These are phyloP conservation scores for Fraxinus latifolia DNA, from an alignment of 305 asterid genomes.

Conservation along the genomic window DNA sequence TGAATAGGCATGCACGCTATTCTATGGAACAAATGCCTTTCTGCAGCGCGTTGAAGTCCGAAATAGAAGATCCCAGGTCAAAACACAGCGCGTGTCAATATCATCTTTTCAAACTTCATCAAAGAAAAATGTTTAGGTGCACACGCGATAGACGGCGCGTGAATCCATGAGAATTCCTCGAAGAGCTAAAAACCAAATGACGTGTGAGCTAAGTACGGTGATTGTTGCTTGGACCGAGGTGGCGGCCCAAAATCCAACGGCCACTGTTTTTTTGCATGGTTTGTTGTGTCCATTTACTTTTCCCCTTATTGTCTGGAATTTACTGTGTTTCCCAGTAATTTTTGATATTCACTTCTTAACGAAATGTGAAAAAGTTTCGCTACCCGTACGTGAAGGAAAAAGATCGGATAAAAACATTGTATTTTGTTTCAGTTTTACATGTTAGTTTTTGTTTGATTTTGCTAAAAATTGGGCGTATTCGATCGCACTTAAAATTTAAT, in stretches of 20 bases:
- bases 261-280: not conserved
- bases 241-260: slow-evolving; percentile 7
- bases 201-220: not conserved
- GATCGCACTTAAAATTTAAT: no score
- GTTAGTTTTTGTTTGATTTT: not conserved
- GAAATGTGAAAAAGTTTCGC: no score
- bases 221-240: not conserved
- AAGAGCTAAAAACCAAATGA: not conserved
- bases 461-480: no score
- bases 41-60: slow-evolving; percentile 3
- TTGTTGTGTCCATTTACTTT: not conserved
- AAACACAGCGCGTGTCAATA: not conserved
- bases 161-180: not conserved
- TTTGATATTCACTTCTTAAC: not conserved
- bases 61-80: not conserved
- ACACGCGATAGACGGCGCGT: not conserved
- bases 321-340: not conserved
- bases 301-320: not conserved
- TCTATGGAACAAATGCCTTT: slow-evolving; percentile 1
- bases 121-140: not conserved
- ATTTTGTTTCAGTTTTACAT: not conserved
- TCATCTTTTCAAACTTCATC: not conserved
- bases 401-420: no score
- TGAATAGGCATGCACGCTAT: no score
- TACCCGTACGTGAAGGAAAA: no score